These are phyloP conservation scores for sorghum (Sorghum bicolor) DNA, from an alignment of 176 grass and related monocot species.

Conservation along the genomic window DNA sequence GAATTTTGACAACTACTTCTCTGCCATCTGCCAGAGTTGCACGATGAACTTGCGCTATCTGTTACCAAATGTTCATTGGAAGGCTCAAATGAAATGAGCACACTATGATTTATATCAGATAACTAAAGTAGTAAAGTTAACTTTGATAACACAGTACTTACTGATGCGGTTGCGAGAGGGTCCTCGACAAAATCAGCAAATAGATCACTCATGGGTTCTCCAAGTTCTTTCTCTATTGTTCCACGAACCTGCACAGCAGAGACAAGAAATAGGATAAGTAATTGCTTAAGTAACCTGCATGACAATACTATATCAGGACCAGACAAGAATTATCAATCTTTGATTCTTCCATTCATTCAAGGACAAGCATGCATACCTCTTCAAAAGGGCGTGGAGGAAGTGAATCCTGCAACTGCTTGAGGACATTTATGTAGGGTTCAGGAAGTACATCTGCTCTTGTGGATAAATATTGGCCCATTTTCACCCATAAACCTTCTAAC, in stretches of 20 bases:
- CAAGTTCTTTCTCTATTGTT: slow-evolving; percentile 91
- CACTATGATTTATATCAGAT: slow-evolving; percentile 24
- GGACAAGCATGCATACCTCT: slow-evolving; percentile 53
- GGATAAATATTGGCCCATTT: slow-evolving; percentile 94
- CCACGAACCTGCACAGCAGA: slow-evolving; percentile 56
- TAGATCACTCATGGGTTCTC: slow-evolving; percentile 63
- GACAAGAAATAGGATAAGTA: not conserved
- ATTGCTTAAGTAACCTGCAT: not conserved
- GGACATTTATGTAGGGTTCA: slow-evolving; percentile 81
- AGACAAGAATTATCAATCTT: slow-evolving; percentile 15
- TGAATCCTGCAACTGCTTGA: slow-evolving; percentile 85
- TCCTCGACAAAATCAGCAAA: slow-evolving; percentile 78
- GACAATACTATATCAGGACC: not conserved
- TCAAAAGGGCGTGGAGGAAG: slow-evolving; percentile 80
- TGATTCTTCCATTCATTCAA: slow-evolving; percentile 11
- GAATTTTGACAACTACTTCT: slow-evolving; percentile 98
- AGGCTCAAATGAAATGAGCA: slow-evolving; percentile 18
- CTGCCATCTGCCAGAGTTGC: slow-evolving; percentile 78
- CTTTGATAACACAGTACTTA: slow-evolving; percentile 44
- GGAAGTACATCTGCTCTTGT: slow-evolving; percentile 96
- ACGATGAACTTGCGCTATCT: slow-evolving; percentile 98
- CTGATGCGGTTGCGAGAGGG: slow-evolving; percentile 97
- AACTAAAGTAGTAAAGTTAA: not conserved
- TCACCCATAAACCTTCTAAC: slow-evolving; percentile 94
- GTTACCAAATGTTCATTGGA: slow-evolving; percentile 33